Percentiles rank a stretch among this genome's conserved stretches.
Conservation (phyloP, 1,284 basidiomycete genomes). For the Ustilago trichophora region DNA sequence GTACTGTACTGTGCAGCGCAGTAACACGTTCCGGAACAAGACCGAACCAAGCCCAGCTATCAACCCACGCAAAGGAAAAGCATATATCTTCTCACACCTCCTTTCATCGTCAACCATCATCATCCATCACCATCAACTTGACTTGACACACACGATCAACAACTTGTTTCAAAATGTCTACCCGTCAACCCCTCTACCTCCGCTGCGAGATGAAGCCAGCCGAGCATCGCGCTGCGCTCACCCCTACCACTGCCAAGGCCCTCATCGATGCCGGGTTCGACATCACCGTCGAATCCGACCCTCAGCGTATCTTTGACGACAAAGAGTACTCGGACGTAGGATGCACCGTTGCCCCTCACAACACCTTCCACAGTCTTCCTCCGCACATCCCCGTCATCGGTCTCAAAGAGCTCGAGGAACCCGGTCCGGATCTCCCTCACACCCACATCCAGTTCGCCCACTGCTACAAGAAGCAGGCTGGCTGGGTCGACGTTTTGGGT, state of each 20-base stretch:
- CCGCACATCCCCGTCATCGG: slow-evolving; percentile 85
- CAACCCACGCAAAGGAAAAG: background rate
- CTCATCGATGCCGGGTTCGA: slow-evolving; percentile 91
- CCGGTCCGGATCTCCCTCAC: slow-evolving; percentile 68
- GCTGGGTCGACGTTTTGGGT: slow-evolving; percentile 86
- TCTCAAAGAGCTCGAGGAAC: slow-evolving; percentile 84
- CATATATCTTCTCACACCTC: background rate
- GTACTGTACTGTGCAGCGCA: background rate
- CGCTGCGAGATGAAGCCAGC: slow-evolving; percentile 63
- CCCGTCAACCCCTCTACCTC: slow-evolving; percentile 61
- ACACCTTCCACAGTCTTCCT: slow-evolving; percentile 87
- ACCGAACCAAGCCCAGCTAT: background rate
- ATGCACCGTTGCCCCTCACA: slow-evolving; percentile 86
- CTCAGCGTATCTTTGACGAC: slow-evolving; percentile 94
- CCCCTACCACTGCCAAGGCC: slow-evolving; percentile 87
- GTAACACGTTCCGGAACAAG: slow-evolving; percentile 7
- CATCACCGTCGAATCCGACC: slow-evolving; percentile 90
- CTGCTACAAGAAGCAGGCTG: slow-evolving; percentile 96
- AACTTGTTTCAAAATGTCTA: slow-evolving; percentile 7
- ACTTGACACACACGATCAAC: background rate
- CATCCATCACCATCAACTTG: background rate
- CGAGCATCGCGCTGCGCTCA: slow-evolving; percentile 91
- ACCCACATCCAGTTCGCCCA: slow-evolving; percentile 99
- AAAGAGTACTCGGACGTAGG: slow-evolving; percentile 80
- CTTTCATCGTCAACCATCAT: background rate